A percentile compares a stretch with the other conserved stretches of the same genome.
Evolutionary conservation across 1,284 basidiomycete genomes (phyloP).

Genomic region (Earliella scabrosa): DNA sequence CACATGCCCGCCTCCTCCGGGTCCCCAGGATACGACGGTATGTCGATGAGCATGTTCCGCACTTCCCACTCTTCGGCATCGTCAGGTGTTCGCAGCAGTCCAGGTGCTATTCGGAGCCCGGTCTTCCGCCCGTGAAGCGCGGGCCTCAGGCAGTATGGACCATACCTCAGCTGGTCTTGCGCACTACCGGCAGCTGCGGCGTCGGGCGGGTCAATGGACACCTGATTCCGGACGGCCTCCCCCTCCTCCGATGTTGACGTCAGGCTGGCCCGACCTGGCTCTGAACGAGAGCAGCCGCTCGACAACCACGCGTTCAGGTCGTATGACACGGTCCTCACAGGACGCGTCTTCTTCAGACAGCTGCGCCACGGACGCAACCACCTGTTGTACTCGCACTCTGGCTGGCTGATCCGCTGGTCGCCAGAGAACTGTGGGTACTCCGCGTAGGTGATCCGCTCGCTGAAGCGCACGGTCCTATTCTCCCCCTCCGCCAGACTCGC

Average conservation of each 20-base stretch:
- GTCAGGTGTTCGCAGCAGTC: not conserved
- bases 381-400: not conserved
- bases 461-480: slow-evolving; percentile 8
- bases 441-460: slow-evolving; percentile 3
- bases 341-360: slow-evolving; percentile 17
- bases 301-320: slow-evolving; percentile 11
- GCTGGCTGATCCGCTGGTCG: not conserved
- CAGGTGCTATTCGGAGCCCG: not conserved
- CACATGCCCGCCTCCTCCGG: not conserved
- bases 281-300: not conserved
- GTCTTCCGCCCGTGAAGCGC: not conserved
- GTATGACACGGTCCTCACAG: slow-evolving; percentile 19
- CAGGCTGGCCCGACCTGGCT: not conserved
- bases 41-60: not conserved
- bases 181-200: not conserved
- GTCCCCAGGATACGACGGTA: not conserved
- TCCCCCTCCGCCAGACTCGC: slow-evolving; percentile 5
- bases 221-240: too few species aligned
- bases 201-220: not conserved
- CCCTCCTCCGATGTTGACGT: not conserved
- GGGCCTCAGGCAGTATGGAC: not conserved
- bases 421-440: not conserved
- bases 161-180: not conserved
- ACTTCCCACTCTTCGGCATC: not conserved
- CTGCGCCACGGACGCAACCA: not conserved